These are phyloP conservation scores for Saccharomycopsis vini DNA, from an alignment of 805 yeast genomes.

Conservation along the genomic window DNA sequence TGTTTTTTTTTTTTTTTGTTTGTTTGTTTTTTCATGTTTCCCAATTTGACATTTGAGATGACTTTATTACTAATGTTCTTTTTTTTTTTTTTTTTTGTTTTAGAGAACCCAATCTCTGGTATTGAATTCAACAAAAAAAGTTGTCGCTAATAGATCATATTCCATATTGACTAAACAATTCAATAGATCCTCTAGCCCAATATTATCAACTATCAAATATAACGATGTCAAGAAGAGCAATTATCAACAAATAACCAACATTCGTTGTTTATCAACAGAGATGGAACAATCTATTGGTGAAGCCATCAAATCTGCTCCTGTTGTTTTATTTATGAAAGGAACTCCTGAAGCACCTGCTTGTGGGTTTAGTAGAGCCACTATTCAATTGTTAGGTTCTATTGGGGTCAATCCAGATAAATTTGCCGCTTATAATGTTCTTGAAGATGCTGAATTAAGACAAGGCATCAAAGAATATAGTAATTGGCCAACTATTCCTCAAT, in stretches of 20 bases:
- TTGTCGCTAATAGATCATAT: too few species aligned
- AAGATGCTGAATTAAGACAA: constrained; percentile 86
- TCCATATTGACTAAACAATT: too few species aligned
- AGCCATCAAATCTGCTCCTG: constrained; percentile 85
- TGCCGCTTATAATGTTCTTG: constrained; percentile 94
- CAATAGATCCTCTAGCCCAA: too few species aligned
- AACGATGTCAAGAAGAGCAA: too few species aligned
- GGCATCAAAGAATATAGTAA: constrained; percentile 92
- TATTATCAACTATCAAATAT: too few species aligned
- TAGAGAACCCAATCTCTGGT: too few species aligned
- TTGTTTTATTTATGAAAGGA: constrained; percentile 96
- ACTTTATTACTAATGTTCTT: too few species aligned
- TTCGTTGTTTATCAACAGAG: constrained; percentile 68
- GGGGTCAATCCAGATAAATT: constrained; percentile 95
- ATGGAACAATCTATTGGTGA: constrained; percentile 75
- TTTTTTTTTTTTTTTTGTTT: too few species aligned
- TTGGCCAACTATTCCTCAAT: constrained; percentile 99
- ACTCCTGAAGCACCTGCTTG: constrained; percentile 97
- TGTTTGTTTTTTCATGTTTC: too few species aligned
- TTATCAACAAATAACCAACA: too few species aligned
- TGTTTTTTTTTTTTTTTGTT: neutral
- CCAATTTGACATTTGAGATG: too few species aligned
- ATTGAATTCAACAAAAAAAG: too few species aligned
- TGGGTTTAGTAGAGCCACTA: constrained; percentile 94
- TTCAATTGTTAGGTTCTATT: constrained; percentile 86